Evolutionary conservation across 1,284 basidiomycete genomes (phyloP).

Genomic region (Singerocomus inundabilis): DNA sequence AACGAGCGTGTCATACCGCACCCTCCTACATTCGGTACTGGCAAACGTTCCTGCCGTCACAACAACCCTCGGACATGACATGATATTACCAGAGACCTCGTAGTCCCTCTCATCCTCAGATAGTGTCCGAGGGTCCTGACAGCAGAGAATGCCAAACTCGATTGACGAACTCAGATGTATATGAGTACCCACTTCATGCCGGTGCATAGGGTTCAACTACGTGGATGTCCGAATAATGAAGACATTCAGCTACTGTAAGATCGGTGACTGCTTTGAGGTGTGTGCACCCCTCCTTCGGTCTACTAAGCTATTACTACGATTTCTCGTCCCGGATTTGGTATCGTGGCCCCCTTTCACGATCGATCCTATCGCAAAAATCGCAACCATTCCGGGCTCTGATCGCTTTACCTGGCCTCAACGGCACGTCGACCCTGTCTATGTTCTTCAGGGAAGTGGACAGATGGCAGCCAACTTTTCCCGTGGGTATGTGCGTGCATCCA

Average conservation of each 20-base stretch:
- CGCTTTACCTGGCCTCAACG: not conserved
- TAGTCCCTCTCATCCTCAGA: not conserved
- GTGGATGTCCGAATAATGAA: too few relatives aligned
- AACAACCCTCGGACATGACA: not conserved
- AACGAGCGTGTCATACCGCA: not conserved
- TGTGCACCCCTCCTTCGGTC: too few relatives aligned
- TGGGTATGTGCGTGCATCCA: not conserved
- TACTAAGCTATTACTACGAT: not conserved
- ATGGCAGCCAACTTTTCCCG: not conserved
- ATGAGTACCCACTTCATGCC: too few relatives aligned
- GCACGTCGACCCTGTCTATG: not conserved
- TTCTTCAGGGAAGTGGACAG: not conserved
- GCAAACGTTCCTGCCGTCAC: not conserved
- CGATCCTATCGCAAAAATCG: not conserved
- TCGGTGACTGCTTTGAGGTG: not conserved
- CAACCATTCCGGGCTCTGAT: too few relatives aligned
- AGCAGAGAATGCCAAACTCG: not conserved
- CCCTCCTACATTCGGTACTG: too few relatives aligned
- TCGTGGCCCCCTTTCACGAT: not conserved
- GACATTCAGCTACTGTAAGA: not conserved
- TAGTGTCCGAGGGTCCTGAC: not conserved
- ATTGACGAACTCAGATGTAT: not conserved
- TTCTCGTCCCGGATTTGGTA: not conserved
- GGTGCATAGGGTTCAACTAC: not conserved
- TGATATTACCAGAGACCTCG: not conserved